Base-by-base conservation (phyloP, 495 filamentous ascomycete genomes). In the Pseudevernia furfuracea region DNA sequence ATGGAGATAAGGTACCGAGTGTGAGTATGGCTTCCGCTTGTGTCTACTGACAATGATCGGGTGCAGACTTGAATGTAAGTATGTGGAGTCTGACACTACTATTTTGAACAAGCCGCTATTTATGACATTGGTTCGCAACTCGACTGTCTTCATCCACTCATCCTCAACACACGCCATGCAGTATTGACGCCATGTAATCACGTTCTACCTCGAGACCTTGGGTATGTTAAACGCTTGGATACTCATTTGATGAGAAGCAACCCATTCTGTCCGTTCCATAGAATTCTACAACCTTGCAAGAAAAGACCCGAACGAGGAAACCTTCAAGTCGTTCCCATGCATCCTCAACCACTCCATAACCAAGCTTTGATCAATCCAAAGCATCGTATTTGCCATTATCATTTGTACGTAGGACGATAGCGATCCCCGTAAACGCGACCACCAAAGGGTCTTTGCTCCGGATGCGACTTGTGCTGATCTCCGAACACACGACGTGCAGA, bases 331-430 rank as follows among this genome's bases (percentile, higher is more conserved):
- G 10, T 15, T 17, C 4, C 25, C 28, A 17, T 17, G 1, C 8
- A 11, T 17, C 3, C 17, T 21, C 15, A 1, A 4, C 2, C 12
- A 25, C 6, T 28, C 23, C 46, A 12, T 25, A 11, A 49, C 46
- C 8, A 49, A 49, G 14, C n/a, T 49, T 5, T 49, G 12, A 14
- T 53, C 49, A 53, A 17, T 7, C 28, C 3, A 53, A 17, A 53
- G 14, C 49, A 17, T 32, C 49, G n/a, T 3, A 6, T 53, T 15
- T 19, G 52, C 15, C 15, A 3, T 21, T 28, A 37, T 60, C 39
- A 46, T 44, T 11, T 60, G 39, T 60, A 60, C 39, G 25, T 28
- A 2, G 58, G 58, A 44, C 58, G 38, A 14, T 60, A 60, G 39
- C 58, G 58, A 46, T 60, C 58, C 25, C 58, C 58, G 43, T 44